These are phyloP conservation scores for Tetrapyrgos nigripes DNA, from an alignment of 1,284 basidiomycete genomes.

Conservation along the genomic window DNA sequence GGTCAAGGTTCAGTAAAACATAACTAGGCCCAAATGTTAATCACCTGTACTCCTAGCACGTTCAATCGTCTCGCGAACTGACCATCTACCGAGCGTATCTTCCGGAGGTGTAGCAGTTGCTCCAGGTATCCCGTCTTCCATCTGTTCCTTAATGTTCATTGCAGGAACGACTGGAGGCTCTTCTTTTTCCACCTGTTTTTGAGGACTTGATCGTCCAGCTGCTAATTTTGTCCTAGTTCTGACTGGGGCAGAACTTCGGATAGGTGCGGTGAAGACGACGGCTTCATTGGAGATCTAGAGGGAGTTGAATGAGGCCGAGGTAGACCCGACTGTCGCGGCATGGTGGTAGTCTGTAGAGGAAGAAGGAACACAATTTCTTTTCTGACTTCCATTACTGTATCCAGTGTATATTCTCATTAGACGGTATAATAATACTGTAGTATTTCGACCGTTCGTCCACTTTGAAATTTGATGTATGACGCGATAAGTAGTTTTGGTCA, in stretches of 20 bases:
- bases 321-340: not conserved
- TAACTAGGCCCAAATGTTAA: slow-evolving; percentile 30
- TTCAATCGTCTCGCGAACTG: slow-evolving; percentile 78
- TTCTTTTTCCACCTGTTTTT: slow-evolving; percentile 11
- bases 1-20: slow-evolving; percentile 50
- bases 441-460: no score
- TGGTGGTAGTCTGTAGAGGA: not conserved
- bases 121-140: slow-evolving; percentile 53
- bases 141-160: slow-evolving; percentile 17
- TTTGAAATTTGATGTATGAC: no score
- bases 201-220: slow-evolving; percentile 3
- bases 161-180: not conserved
- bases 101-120: slow-evolving; percentile 41
- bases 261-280: slow-evolving; percentile 43
- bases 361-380: not conserved
- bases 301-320: not conserved
- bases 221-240: slow-evolving; percentile 17
- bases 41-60: slow-evolving; percentile 78
- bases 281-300: not conserved
- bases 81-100: slow-evolving; percentile 68
- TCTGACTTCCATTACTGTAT: no score
- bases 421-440: no score
- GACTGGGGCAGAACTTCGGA: slow-evolving; percentile 57
- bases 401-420: no score
- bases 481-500: no score